These are phyloP conservation scores for Aspergillus ustus DNA, from an alignment of 2,329 filamentous ascomycete genomes.

Conservation along the genomic window DNA sequence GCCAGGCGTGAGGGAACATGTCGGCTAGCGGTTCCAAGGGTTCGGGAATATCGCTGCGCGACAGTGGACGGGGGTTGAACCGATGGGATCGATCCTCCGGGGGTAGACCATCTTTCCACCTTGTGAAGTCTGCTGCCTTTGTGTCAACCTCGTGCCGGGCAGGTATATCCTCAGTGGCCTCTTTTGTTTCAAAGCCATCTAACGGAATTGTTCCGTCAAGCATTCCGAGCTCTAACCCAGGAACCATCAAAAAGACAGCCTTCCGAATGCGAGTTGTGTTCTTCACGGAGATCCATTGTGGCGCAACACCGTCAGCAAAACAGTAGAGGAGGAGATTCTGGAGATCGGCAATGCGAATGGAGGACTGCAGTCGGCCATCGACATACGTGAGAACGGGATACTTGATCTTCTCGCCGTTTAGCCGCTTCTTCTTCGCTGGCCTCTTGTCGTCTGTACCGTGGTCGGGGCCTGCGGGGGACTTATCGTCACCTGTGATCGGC, in stretches of 20 bases:
- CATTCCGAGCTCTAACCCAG: slow-evolving; percentile 88
- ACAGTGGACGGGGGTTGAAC: slow-evolving; percentile 41
- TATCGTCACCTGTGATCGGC: slow-evolving; percentile 8
- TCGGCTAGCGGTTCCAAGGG: slow-evolving; percentile 71
- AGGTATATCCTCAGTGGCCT: slow-evolving; percentile 3
- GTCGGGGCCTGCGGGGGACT: slow-evolving; percentile 14
- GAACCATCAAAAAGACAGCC: slow-evolving; percentile 88
- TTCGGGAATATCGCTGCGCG: slow-evolving; percentile 44
- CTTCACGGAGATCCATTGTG: slow-evolving; percentile 67
- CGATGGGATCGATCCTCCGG: slow-evolving; percentile 35
- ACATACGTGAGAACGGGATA: slow-evolving; percentile 60
- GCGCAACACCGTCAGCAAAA: slow-evolving; percentile 63
- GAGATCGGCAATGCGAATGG: slow-evolving; percentile 62
- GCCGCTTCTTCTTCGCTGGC: slow-evolving; percentile 36
- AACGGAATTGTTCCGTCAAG: slow-evolving; percentile 66
- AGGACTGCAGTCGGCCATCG: slow-evolving; percentile 58
- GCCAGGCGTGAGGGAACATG: slow-evolving; percentile 89
- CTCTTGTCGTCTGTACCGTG: slow-evolving; percentile 25
- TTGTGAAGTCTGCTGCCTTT: slow-evolving; percentile 37
- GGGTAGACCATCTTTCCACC: slow-evolving; percentile 47
- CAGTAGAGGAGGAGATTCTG: slow-evolving; percentile 64
- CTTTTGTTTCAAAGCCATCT: slow-evolving; percentile 31
- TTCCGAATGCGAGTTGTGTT: slow-evolving; percentile 65
- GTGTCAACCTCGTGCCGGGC: slow-evolving; percentile 27
- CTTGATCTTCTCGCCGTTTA: slow-evolving; percentile 51